Base-by-base conservation (phyloP, 2,329 filamentous ascomycete species). In the Incumbomyces lentus region DNA sequence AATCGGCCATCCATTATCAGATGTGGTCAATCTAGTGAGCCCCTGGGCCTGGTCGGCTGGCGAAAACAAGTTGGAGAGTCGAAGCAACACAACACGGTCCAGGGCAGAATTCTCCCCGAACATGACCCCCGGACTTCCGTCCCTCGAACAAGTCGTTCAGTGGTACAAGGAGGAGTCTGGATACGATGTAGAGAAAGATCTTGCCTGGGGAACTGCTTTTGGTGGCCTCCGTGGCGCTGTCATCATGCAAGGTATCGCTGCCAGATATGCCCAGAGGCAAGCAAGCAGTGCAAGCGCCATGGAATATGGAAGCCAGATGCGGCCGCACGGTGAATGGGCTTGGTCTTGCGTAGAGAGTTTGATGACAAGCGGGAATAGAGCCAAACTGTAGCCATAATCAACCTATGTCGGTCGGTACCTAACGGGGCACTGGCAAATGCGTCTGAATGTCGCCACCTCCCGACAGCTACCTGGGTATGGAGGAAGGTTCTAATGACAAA, bases 1-100 rank as follows among this genome's bases (percentile, higher is more conserved):
- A 0, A 82, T 95, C 46, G 92, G 92, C n/a, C 90, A 98, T 64
- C 92, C 92, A 1, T 76, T 96, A 17, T 90, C 85, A 5, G 92
- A 98, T 62, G 71, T 96, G 34, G 81, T 82, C 64, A 96, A 96
- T 66, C 72, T 96, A 56, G 70, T 64, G 45, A 62, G 66, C 42
- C 63, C 68, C 3, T 68, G 64, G 54, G 30, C 49, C n/a, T 58
- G 56, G 56, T 51, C 57, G 61, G 26, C 61, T 64, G 45, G 64
- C 64, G 33, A 54, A 64, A 36, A 53, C 57, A 40, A 64, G 64
- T 44, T 49, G 6, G 52, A 42, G 19, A 32, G 16, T 8, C 16
- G 40, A 12, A 36, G 48, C n/a, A 46, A 22, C 19, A 49, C 31
- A 5, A 48, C 22, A 13, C 44, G 46, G 14, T 45, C 38, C n/a